Base-by-base conservation (phyloP, 352 stramenopile species). In the Lagenidium giganteum region DNA sequence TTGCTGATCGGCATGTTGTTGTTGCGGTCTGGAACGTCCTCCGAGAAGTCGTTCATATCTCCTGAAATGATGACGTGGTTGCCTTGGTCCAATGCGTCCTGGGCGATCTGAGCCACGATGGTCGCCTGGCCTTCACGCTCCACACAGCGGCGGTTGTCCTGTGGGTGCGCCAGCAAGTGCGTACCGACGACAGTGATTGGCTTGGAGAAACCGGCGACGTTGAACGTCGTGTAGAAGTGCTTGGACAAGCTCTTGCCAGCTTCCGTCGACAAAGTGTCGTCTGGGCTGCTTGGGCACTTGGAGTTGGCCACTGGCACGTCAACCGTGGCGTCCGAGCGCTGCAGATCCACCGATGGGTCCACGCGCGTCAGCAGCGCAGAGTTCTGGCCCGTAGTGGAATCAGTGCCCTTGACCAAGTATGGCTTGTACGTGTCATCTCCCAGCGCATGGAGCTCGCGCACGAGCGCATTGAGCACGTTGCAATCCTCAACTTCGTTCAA, bases 361-460 rank as follows among this genome's bases (percentile, higher is more conserved):
- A 88, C 54, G 13, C 76, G 76, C 18, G 72, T 86, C 21, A 88
- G 46, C 21, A 88, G 51, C 12, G 56, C 76, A 13, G 67, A 58
- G 61, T 88, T 86, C 47, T 88, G 76, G 12, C 70, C 64, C n/a
- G 76, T 88, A 2, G 67, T 44, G 7, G 76, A 83, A 55, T 88
- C 76, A 0, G 57, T 66, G 28, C 76, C 76, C 26, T 42, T 58
- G 22, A 85, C 51, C 21, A 88, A 28, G 49, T 85, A 88, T 40
- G 68, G 75, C 42, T 73, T 73, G 66, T 84, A 83, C 8, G 61
- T 78, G 36, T 37, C 51, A 31, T 83, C 74, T 8, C 68, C 70
- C 8, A 84, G 58, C 5, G 54, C 45, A 43, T 36, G 17, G 16
- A 85, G 59, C 50, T 76, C 42, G 21, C 41, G 58, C 54, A 83